Conservation (phyloP, 768 basidiomycete species). For the Aureoboletus auriporus region DNA sequence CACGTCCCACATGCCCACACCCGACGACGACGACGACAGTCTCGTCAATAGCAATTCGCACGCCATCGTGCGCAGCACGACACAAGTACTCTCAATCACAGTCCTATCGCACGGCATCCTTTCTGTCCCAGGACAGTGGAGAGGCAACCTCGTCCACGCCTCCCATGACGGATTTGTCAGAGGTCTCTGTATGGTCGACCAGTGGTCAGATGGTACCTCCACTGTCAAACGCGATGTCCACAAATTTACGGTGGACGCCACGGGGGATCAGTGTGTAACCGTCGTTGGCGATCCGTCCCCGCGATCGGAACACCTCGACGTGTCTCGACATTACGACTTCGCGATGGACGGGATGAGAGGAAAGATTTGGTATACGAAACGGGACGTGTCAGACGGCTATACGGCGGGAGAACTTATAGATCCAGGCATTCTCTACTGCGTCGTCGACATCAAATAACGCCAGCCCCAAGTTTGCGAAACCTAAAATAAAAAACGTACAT, state of each 20-base stretch:
- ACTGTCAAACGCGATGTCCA: neutral
- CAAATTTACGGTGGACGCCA: conserved; percentile 19
- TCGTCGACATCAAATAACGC: conserved; percentile 11
- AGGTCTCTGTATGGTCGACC: conserved; percentile 6
- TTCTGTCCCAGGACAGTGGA: conserved; percentile 9
- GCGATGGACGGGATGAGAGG: conserved; percentile 11
- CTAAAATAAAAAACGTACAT: neutral
- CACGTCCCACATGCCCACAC: no score
- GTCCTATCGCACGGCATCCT: conserved; percentile 8
- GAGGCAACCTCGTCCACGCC: conserved; percentile 11
- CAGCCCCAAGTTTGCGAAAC: no score
- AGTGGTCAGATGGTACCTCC: neutral
- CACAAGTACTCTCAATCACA: conserved; percentile 7
- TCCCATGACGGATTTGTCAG: conserved; percentile 15
- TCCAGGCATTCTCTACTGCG: conserved; percentile 5
- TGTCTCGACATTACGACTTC: conserved; percentile 1
- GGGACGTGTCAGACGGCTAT: conserved; percentile 2
- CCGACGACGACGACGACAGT: neutral
- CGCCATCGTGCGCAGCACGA: conserved; percentile 6
- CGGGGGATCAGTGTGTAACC: conserved; percentile 6
- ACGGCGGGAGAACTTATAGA: neutral
- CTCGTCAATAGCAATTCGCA: neutral
- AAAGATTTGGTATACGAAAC: conserved; percentile 10
- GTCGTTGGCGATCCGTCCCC: conserved; percentile 12
- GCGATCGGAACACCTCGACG: conserved; percentile 2